Evolutionary conservation across 164 flowering plant species (phyloP).

Genomic region (Buxus sempervirens): DNA sequence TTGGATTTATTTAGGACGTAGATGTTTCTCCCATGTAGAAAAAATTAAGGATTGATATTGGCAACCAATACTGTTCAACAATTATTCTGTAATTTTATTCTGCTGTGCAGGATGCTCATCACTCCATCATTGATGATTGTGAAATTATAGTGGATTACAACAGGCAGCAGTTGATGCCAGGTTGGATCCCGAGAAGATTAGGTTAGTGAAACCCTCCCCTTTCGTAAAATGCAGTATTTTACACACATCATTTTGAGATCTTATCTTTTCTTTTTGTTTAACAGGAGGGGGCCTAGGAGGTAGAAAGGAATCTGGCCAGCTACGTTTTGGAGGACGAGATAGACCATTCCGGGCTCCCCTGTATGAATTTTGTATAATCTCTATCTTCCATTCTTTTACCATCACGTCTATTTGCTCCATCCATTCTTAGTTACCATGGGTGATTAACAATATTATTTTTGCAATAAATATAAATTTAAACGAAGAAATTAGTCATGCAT

Average conservation of each 20-base stretch:
- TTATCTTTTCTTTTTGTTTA: constrained; percentile 6
- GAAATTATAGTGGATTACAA: constrained; percentile 91
- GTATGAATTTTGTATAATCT: constrained; percentile 37
- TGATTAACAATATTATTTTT: no score
- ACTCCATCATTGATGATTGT: constrained; percentile 68
- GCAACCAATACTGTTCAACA: not conserved
- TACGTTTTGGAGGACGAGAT: constrained; percentile 97
- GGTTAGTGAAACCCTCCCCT: constrained; percentile 40
- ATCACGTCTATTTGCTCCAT: no score
- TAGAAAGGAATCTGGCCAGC: constrained; percentile 93
- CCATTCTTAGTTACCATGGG: not conserved
- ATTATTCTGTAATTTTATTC: constrained; percentile 3
- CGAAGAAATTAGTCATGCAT: no score
- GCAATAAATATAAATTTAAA: no score
- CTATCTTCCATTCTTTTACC: not conserved
- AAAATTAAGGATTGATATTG: no score
- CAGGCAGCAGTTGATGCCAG: constrained; percentile 89
- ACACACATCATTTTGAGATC: not conserved
- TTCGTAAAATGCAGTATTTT: not conserved
- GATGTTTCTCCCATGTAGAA: no score
- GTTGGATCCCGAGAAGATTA: constrained; percentile 97
- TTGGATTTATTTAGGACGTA: no score
- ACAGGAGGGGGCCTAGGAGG: constrained; percentile 98
- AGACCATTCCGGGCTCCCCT: constrained; percentile 97
- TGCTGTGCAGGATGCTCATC: constrained; percentile 80